Evolutionary conservation across 1,284 basidiomycete species (phyloP).

Genomic region (Apiotrichum akiyoshidainum): DNA sequence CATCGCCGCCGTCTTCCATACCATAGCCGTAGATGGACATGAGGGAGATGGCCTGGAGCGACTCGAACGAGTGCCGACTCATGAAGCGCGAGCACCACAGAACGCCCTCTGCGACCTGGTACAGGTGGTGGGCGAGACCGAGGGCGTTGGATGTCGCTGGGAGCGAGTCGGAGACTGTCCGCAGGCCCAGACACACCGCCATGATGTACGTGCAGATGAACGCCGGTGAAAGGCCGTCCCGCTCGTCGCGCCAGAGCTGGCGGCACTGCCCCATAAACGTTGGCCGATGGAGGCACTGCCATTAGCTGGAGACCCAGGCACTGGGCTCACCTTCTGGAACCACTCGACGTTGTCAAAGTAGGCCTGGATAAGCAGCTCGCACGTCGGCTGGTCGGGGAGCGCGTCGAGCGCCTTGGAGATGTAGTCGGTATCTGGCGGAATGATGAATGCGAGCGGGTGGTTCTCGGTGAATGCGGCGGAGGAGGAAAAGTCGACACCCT

Average conservation of each 20-base stretch:
- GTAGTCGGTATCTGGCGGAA: slow-evolving; percentile 16
- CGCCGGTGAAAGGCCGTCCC: slow-evolving; percentile 9
- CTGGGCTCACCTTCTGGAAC: slow-evolving; percentile 22
- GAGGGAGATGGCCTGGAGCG: slow-evolving; percentile 22
- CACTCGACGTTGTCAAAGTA: slow-evolving; percentile 25
- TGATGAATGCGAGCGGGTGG: slow-evolving; percentile 20
- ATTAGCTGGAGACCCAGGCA: too few relatives aligned
- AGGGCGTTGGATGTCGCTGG: slow-evolving; percentile 12
- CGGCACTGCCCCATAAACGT: slow-evolving; percentile 19
- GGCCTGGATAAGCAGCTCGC: slow-evolving; percentile 16
- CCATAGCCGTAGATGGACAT: slow-evolving; percentile 22
- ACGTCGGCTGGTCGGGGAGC: slow-evolving; percentile 16
- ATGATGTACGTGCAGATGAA: slow-evolving; percentile 22
- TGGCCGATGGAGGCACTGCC: slow-evolving; percentile 20
- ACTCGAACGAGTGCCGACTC: slow-evolving; percentile 21
- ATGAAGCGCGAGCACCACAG: slow-evolving; percentile 22
- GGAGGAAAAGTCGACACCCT: too few relatives aligned
- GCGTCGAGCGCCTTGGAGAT: slow-evolving; percentile 14
- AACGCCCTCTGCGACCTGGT: slow-evolving; percentile 20
- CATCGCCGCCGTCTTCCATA: slow-evolving; percentile 17
- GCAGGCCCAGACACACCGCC: slow-evolving; percentile 19
- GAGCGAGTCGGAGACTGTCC: slow-evolving; percentile 9
- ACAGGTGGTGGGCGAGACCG: slow-evolving; percentile 15
- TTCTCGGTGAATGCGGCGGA: background rate
- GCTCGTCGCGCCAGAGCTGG: slow-evolving; percentile 11